Percentiles rank a stretch among this genome's conserved stretches.
phyloP scores from a whole-genome alignment of 2,329 filamentous ascomycete species.

The Fusarium sp. region DNA sequence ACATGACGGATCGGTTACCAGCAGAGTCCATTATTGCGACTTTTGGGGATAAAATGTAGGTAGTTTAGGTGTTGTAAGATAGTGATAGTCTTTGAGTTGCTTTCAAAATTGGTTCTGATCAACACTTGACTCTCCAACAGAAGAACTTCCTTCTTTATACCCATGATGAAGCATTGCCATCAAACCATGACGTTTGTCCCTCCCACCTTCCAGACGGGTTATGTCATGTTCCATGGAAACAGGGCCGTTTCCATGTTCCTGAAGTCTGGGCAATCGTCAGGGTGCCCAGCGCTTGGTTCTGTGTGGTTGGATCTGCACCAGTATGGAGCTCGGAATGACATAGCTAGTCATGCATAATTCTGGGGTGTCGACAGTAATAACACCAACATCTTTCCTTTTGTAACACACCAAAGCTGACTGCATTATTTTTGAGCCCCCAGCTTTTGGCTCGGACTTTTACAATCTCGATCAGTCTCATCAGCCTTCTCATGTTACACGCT shows the following conservation, averaged over 20 bases:
- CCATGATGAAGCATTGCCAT: not conserved
- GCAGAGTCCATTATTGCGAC: constrained; percentile 46
- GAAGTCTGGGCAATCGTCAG: not conserved
- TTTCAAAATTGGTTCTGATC: not conserved
- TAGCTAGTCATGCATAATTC: constrained; percentile 4
- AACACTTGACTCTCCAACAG: not conserved
- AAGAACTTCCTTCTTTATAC: constrained; percentile 10
- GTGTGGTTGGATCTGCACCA: constrained; percentile 19
- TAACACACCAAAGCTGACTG: accelerated
- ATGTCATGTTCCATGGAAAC: constrained; percentile 35
- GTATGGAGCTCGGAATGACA: constrained; percentile 21
- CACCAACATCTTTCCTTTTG: accelerated
- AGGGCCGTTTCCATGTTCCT: constrained; percentile 15
- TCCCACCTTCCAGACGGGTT: constrained; percentile 6
- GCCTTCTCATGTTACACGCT: not conserved
- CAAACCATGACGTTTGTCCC: constrained; percentile 25
- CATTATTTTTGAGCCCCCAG: constrained; percentile 3
- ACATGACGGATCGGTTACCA: constrained; percentile 55
- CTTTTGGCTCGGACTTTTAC: not conserved
- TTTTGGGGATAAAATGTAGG: not conserved
- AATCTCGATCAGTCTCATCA: constrained; percentile 21
- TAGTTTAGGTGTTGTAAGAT: not conserved
- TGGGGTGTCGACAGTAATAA: not conserved
- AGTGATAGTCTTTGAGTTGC: not conserved
- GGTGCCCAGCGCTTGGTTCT: constrained; percentile 15